Evolutionary conservation across 148 eudicot species (phyloP).

Genomic region (Vaccinium macrocarpon): DNA sequence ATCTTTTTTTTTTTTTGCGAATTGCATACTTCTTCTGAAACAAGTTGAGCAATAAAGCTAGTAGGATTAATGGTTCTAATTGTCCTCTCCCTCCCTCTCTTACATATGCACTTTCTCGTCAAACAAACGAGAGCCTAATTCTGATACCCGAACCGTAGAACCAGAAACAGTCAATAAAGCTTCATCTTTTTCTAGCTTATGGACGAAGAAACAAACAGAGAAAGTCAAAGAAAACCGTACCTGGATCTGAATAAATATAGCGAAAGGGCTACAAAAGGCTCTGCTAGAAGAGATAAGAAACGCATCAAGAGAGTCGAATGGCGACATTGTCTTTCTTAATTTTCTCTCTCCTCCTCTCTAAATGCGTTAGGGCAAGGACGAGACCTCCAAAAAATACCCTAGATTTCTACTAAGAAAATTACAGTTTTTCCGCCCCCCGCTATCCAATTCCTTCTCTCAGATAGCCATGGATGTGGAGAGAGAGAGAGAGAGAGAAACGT

Average conservation of each 20-base stretch:
- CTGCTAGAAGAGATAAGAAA: conserved; percentile 60
- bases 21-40: not conserved
- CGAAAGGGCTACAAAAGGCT: conserved; percentile 53
- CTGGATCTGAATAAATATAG: conserved; percentile 88
- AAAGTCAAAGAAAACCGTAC: conserved; percentile 23
- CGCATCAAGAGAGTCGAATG: conserved; percentile 59
- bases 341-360: not conserved
- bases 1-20: not conserved
- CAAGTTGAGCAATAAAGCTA: not conserved
- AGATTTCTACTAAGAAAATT: not conserved
- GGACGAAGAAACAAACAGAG: not conserved
- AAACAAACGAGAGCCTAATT: conserved; percentile 4
- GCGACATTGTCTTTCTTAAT: conserved; percentile 34
- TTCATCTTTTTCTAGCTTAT: not conserved
- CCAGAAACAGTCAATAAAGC: not conserved
- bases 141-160: not conserved
- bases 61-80: not conserved
- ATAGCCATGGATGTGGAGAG: conserved; percentile 47
- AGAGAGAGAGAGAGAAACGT: conserved; percentile 14
- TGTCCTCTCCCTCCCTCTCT: not conserved
- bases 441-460: conserved; percentile 30
- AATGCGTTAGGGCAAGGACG: conserved; percentile 6
- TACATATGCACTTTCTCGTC: not conserved
- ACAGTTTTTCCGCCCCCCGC: not conserved
- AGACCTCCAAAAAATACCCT: not conserved